phyloP scores from a whole-genome alignment of 768 basidiomycete genomes.

The Gelatoporia subvermispora region DNA sequence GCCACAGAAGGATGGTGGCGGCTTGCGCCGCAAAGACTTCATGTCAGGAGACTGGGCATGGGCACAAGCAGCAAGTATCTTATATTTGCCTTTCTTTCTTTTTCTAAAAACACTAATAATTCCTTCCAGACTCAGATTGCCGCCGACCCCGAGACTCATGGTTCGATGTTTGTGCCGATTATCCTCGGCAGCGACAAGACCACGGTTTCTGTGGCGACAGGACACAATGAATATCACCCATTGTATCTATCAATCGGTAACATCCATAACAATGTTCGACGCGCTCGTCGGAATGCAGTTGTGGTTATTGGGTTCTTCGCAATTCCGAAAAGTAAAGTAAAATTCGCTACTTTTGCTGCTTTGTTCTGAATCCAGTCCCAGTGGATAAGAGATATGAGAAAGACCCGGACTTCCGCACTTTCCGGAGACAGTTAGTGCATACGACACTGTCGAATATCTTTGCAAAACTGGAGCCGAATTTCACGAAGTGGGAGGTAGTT shows the following conservation, averaged over 20 bases:
- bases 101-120: no score
- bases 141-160: slow-evolving; percentile 5
- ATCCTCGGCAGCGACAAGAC: slow-evolving; percentile 23
- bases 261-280: slow-evolving; percentile 13
- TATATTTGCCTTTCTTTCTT: background rate
- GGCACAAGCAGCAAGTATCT: slow-evolving; percentile 22
- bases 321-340: slow-evolving; percentile 26
- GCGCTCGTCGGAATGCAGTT: slow-evolving; percentile 16
- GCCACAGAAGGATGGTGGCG: slow-evolving; percentile 2
- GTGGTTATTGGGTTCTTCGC: slow-evolving; percentile 17
- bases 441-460: slow-evolving; percentile 6
- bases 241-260: slow-evolving; percentile 22
- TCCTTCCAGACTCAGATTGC: background rate
- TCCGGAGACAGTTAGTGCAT: slow-evolving; percentile 8
- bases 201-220: slow-evolving; percentile 17
- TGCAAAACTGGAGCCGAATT: slow-evolving; percentile 1
- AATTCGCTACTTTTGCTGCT: background rate
- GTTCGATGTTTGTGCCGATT: slow-evolving; percentile 15
- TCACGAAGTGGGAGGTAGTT: slow-evolving; percentile 9
- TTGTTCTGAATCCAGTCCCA: background rate
- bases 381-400: background rate
- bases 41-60: slow-evolving; percentile 26
- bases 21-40: slow-evolving; percentile 11
- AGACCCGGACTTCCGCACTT: background rate
- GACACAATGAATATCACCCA: slow-evolving; percentile 22